Percentiles rank a stretch among this genome's conserved stretches.
phyloP scores from a whole-genome alignment of 1,284 basidiomycete species.

The Inonotus hispidus region DNA sequence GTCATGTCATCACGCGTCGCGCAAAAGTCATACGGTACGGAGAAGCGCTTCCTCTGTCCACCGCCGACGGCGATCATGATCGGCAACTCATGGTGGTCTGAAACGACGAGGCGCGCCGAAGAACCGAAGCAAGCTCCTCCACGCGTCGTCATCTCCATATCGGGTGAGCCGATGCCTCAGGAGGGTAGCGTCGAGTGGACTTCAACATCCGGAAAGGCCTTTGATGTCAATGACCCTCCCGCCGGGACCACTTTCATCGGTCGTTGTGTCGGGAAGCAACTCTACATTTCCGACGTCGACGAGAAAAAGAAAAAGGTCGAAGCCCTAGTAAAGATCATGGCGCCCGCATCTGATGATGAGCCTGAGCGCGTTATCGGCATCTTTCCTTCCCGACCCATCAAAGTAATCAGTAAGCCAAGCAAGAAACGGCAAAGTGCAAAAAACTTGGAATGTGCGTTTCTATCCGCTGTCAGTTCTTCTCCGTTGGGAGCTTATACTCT shows the following conservation, averaged over 20 bases:
- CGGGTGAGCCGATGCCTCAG: conserved; percentile 81
- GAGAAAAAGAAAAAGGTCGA: conserved; percentile 91
- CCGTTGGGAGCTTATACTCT: conserved; percentile 15
- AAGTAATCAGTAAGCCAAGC: conserved; percentile 94
- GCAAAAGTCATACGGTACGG: conserved; percentile 95
- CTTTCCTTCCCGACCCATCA: conserved; percentile 89
- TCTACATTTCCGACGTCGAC: conserved; percentile 87
- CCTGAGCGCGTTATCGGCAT: conserved; percentile 77
- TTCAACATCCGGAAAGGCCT: conserved; percentile 71
- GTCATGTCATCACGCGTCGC: conserved; percentile 96
- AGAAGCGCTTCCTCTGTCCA: conserved; percentile 95
- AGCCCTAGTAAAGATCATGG: conserved; percentile 84
- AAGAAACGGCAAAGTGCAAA: conserved; percentile 94
- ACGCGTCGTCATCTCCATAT: conserved; percentile 83
- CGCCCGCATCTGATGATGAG: conserved; percentile 73
- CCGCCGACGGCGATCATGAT: conserved; percentile 94
- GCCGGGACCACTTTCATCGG: conserved; percentile 79
- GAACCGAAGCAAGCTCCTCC: conserved; percentile 75
- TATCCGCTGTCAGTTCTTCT: conserved; percentile 11
- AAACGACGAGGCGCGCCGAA: conserved; percentile 63
- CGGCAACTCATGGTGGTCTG: conserved; percentile 93
- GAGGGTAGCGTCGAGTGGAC: conserved; percentile 85
- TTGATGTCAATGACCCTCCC: conserved; percentile 77
- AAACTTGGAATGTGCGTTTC: conserved; percentile 80
- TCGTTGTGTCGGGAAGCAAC: conserved; percentile 84